Percentiles rank a stretch among this genome's conserved stretches.
These are phyloP conservation scores for Psidium guajava DNA, from an alignment of 345 rosid genomes.

Conservation along the genomic window DNA sequence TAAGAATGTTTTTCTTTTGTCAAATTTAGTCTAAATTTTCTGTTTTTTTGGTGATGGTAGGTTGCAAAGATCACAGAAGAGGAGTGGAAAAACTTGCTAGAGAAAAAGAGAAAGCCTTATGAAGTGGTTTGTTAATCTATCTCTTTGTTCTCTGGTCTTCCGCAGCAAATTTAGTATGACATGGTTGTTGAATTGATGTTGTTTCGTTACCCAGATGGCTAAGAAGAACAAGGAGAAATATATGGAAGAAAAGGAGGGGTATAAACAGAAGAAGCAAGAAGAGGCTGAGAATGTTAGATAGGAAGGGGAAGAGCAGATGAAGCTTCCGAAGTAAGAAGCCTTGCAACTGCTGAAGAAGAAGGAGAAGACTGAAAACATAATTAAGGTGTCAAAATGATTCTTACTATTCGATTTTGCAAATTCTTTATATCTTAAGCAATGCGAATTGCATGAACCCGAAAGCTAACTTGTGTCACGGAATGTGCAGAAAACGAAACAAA, in stretches of 20 bases:
- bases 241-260: constrained; percentile 65
- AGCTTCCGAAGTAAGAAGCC: constrained; percentile 90
- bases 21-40: not conserved
- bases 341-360: constrained; percentile 79
- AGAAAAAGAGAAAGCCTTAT: constrained; percentile 45
- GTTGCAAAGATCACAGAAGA: constrained; percentile 68
- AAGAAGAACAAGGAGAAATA: constrained; percentile 76
- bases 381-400: constrained; percentile 73
- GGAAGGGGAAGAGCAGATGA: constrained; percentile 73
- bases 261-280: constrained; percentile 69
- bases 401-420: too few species aligned
- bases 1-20: not conserved
- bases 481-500: constrained; percentile 59
- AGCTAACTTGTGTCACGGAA: not conserved
- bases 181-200: not conserved
- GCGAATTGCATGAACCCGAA: not conserved
- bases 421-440: not conserved
- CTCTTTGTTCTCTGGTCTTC: not conserved
- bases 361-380: constrained; percentile 80
- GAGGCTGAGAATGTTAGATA: constrained; percentile 41
- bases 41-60: constrained; percentile 11
- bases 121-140: constrained; percentile 32
- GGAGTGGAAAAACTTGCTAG: constrained; percentile 85
- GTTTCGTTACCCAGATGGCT: constrained; percentile 36
- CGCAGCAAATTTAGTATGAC: not conserved